Conservation (phyloP, 2,329 filamentous ascomycete species). For the Colletotrichum sp. region DNA sequence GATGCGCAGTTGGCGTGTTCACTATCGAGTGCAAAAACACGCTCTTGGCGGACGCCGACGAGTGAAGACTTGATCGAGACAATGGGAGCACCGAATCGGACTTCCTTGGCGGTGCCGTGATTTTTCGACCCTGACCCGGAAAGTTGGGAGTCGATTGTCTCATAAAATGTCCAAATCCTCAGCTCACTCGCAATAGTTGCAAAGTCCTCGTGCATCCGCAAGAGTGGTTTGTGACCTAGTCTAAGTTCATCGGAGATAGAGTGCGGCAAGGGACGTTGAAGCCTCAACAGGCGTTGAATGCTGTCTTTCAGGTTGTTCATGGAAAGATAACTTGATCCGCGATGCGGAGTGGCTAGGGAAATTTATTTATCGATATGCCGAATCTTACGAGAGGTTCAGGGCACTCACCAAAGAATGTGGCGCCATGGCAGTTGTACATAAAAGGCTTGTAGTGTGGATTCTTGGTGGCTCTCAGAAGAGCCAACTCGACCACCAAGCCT, state of each 20-base stretch:
- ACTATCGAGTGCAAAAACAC: constrained; percentile 58
- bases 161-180: constrained; percentile 67
- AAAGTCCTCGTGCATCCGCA: constrained; percentile 60
- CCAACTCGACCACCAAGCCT: constrained; percentile 64
- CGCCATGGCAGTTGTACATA: constrained; percentile 62
- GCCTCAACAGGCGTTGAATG: constrained; percentile 56
- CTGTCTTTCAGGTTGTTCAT: constrained; percentile 60
- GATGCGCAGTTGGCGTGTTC: constrained; percentile 61
- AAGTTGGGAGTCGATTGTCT: constrained; percentile 65
- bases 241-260: constrained; percentile 56
- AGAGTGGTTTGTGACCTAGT: constrained; percentile 53
- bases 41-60: constrained; percentile 55
- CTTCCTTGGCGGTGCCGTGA: constrained; percentile 41
- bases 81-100: constrained; percentile 65
- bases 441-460: constrained; percentile 45
- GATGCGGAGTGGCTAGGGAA: constrained; percentile 60
- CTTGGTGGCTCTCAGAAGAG: constrained; percentile 52
- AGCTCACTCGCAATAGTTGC: constrained; percentile 62
- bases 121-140: constrained; percentile 44
- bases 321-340: constrained; percentile 67
- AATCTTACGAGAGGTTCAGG: accelerated
- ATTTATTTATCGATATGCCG: neutral
- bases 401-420: constrained; percentile 62
- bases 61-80: constrained; percentile 62
- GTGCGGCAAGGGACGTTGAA: constrained; percentile 54